A percentile compares a stretch with the other conserved stretches of the same genome.
phyloP scores from a whole-genome alignment of 78 protist genomes.

The Cavenderia fasciculata region DNA sequence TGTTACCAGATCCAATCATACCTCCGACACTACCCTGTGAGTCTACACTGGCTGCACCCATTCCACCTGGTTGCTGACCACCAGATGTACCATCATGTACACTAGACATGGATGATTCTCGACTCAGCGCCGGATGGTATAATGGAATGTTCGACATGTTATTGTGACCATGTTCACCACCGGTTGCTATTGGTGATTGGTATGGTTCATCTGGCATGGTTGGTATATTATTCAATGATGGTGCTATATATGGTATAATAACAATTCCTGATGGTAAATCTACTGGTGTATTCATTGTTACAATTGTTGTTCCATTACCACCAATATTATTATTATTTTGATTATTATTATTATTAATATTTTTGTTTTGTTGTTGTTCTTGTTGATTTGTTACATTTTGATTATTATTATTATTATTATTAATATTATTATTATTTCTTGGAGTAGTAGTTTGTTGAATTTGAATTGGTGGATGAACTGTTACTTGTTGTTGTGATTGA shows the following conservation, averaged over 20 bases:
- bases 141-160: no score
- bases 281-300: background rate
- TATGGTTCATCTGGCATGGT: conserved; percentile 32
- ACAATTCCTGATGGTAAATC: no score
- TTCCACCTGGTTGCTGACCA: no score
- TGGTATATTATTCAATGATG: conserved; percentile 36
- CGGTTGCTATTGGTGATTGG: no score
- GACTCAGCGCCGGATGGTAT: no score
- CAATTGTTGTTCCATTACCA: background rate
- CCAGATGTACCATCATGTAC: no score
- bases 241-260: conserved; percentile 67
- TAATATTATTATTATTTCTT: background rate
- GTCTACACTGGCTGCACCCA: no score
- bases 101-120: no score
- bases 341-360: background rate
- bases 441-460: background rate
- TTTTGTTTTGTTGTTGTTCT: background rate
- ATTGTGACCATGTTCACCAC: no score
- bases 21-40: no score
- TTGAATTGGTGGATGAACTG: background rate
- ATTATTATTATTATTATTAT: background rate
- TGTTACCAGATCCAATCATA: no score
- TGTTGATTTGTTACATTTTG: background rate
- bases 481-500: conserved; percentile 19
- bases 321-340: background rate